Conservation (phyloP, 805 yeast genomes). For the Starmerella bombi region DNA sequence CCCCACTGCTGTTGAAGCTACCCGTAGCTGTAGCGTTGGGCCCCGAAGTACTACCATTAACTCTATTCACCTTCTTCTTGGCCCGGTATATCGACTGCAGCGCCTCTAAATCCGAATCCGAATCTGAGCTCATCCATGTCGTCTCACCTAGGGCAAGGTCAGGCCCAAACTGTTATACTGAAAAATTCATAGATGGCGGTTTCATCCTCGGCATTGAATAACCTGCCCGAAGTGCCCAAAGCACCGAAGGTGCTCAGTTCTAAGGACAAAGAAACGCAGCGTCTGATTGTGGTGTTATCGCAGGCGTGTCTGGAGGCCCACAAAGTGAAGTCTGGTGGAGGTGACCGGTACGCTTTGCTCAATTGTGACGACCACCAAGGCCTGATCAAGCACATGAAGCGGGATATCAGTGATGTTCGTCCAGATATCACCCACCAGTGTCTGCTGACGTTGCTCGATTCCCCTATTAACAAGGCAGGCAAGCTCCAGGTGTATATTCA, state of each 20-base stretch:
- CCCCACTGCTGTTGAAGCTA: too few species aligned
- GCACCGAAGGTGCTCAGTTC: constrained; percentile 74
- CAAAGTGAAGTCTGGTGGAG: constrained; percentile 63
- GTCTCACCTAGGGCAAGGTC: not conserved
- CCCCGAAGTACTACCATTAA: too few species aligned
- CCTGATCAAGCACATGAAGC: constrained; percentile 81
- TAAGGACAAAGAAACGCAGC: constrained; percentile 70
- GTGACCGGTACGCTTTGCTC: constrained; percentile 82
- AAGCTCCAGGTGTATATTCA: constrained; percentile 91
- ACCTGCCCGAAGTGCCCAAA: constrained; percentile 71
- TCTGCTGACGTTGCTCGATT: constrained; percentile 79
- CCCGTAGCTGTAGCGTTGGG: too few species aligned
- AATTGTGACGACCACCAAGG: constrained; percentile 99
- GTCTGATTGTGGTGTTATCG: constrained; percentile 86
- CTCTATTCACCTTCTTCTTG: too few species aligned
- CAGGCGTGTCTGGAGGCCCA: constrained; percentile 95
- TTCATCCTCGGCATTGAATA: too few species aligned
- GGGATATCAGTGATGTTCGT: constrained; percentile 95
- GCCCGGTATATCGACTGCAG: not conserved
- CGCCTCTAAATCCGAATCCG: constrained; percentile 14
- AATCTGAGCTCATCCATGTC: constrained; percentile 4
- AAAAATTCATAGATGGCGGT: too few species aligned
- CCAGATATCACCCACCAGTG: constrained; percentile 99
- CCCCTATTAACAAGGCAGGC: constrained; percentile 98
- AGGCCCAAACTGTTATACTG: too few species aligned